Evolutionary conservation across 148 eudicot species (phyloP), one percentile per base, ranked within the genome.

Genomic region (Nepenthes mirabilis): DNA sequence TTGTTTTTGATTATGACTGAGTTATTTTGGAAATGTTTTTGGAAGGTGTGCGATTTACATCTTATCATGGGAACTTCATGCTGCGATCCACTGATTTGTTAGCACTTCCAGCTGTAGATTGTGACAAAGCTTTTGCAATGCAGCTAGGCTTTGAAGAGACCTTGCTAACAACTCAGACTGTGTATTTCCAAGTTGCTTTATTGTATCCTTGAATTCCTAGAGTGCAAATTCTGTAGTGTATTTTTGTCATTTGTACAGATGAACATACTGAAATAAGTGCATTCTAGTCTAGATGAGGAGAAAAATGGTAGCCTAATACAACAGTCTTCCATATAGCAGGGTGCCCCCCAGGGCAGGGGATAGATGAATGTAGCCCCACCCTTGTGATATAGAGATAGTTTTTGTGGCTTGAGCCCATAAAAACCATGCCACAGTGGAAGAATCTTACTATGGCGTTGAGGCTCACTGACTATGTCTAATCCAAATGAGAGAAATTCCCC

Each of bases 31-130:
- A 1, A 65, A 54, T 40, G 53, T 60, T 47, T 57, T 51, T 14
- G 9, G 7, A 37, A 93, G 99, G 99, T 68, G 91, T 93, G 64
- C 80, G 87, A 55, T 93, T 89, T 69, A 82, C 83, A 48, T 79
- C 99, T 45, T 93, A 89, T 72, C 99, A 93, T 72, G 99, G 99
- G 48, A 86, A 93, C 77, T 93, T 93, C 70, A 93, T 93, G 99
- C 79, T 89, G 67, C 73, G 99, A 72, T 93, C 99, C 65, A 89
- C 99, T 53, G 99, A 93, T 80, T 69, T 93, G 68, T 43, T 93
- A 53, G 99, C 99, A 9, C 99, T 93, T 76, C 99, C 99, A 51
- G 97, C 99, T 59, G 95, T 86, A 55, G 99, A 93, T 77, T 93
- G 91, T 77, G 97, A 93, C 62, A 93, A 89, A 77, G 99, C 99